phyloP scores from a whole-genome alignment of 2,329 filamentous ascomycete genomes.

The Claviceps monticola region DNA sequence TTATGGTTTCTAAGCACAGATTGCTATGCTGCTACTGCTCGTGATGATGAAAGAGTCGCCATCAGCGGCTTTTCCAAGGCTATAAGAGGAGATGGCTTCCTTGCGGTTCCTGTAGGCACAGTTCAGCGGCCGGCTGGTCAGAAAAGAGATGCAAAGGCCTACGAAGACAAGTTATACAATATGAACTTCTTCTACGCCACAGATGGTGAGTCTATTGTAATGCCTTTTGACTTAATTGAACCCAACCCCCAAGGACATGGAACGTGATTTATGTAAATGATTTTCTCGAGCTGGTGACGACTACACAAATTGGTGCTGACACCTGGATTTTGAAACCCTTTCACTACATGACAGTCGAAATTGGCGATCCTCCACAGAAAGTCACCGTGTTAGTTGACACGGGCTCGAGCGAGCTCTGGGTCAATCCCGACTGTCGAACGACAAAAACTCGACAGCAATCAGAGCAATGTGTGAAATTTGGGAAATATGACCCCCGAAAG shows the following conservation, averaged over 20 bases:
- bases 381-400: slow-evolving; percentile 36
- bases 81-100: slow-evolving; percentile 21
- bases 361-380: slow-evolving; percentile 28
- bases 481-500: slow-evolving; percentile 28
- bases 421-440: slow-evolving; percentile 34
- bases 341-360: slow-evolving; percentile 16
- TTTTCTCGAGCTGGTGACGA: not conserved
- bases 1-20: slow-evolving; percentile 7
- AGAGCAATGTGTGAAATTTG: slow-evolving; percentile 25
- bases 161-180: slow-evolving; percentile 21
- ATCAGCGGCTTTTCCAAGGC: slow-evolving; percentile 15
- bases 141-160: slow-evolving; percentile 11
- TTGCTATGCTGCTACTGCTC: not conserved
- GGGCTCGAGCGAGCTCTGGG: slow-evolving; percentile 41
- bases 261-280: too few species aligned
- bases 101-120: slow-evolving; percentile 22
- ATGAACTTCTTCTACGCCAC: slow-evolving; percentile 25
- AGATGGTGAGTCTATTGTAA: slow-evolving; percentile 16
- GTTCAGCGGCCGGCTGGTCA: slow-evolving; percentile 12
- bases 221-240: too few species aligned
- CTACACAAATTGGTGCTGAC: not conserved
- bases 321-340: too few species aligned
- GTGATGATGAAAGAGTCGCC: not conserved
- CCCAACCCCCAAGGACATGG: too few species aligned
- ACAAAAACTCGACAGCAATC: slow-evolving; percentile 21